Evolutionary conservation across 441 rosid genomes (phyloP).

Genomic region (Flueggea neowawraea): DNA sequence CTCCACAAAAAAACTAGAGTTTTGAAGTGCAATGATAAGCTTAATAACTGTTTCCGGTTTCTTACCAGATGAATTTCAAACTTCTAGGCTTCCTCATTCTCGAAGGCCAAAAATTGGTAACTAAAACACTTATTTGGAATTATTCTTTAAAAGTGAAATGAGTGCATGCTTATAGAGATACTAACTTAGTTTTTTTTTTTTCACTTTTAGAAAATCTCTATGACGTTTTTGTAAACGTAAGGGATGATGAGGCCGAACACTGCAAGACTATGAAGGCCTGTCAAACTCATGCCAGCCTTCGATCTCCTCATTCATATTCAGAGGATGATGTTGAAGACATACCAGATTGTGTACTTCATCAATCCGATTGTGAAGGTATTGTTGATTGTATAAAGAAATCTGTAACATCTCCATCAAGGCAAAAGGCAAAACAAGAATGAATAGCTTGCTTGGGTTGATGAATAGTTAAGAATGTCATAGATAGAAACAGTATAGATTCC

Average conservation of each 20-base stretch:
- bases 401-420: slow-evolving; percentile 22
- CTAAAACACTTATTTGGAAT: background rate
- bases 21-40: background rate
- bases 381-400: slow-evolving; percentile 79
- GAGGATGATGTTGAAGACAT: slow-evolving; percentile 42
- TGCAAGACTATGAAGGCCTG: slow-evolving; percentile 95
- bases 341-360: slow-evolving; percentile 39
- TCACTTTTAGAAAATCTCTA: slow-evolving; percentile 62
- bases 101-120: slow-evolving; percentile 90
- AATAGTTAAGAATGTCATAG: background rate
- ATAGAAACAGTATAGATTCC: too few species aligned
- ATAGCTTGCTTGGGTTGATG: background rate
- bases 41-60: slow-evolving; percentile 12
- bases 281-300: slow-evolving; percentile 78
- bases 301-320: slow-evolving; percentile 69
- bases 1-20: background rate
- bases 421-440: background rate
- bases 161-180: background rate
- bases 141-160: too few species aligned
- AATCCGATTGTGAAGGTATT: slow-evolving; percentile 77
- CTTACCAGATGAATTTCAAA: slow-evolving; percentile 87
- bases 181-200: slow-evolving; percentile 6
- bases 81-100: slow-evolving; percentile 70
- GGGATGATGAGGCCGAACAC: slow-evolving; percentile 98
- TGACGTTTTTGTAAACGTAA: slow-evolving; percentile 80